Conservation (phyloP, 257 asterid genomes). For the Solanum clarkiae region DNA sequence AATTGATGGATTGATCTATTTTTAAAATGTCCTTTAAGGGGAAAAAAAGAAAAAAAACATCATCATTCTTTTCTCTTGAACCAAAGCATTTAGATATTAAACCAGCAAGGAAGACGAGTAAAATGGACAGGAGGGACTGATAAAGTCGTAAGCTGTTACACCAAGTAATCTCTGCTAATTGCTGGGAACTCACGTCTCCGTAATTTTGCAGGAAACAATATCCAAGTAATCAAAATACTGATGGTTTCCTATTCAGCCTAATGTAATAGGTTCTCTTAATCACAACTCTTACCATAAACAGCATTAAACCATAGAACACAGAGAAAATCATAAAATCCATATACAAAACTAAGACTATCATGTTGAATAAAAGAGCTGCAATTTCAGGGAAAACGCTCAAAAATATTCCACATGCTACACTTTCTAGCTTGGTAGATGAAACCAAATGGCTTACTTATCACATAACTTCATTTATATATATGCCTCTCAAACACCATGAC, state of each 20-base stretch:
- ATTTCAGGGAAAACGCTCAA: neutral
- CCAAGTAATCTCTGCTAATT: too few relatives aligned
- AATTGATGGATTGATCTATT: too few relatives aligned
- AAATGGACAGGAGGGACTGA: too few relatives aligned
- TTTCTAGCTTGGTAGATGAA: neutral
- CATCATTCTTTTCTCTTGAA: too few relatives aligned
- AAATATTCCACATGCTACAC: neutral
- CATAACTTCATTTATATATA: neutral
- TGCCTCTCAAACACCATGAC: neutral
- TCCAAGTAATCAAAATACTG: neutral
- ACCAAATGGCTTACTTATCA: neutral
- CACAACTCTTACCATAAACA: neutral
- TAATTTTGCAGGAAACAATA: neutral
- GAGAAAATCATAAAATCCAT: neutral
- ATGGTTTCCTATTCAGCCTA: neutral
- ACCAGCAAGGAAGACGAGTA: too few relatives aligned
- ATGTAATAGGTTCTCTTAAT: neutral
- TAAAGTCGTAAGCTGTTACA: too few relatives aligned
- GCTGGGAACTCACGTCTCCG: too few relatives aligned
- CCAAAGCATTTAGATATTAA: too few relatives aligned
- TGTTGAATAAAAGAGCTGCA: neutral
- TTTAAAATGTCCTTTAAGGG: too few relatives aligned
- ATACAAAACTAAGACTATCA: neutral
- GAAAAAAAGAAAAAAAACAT: too few relatives aligned
- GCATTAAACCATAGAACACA: neutral